Evolutionary conservation across 2,329 filamentous ascomycete species (phyloP), one percentile per base, ranked within the genome.

Genomic region (Trichophyton benhamiae): DNA sequence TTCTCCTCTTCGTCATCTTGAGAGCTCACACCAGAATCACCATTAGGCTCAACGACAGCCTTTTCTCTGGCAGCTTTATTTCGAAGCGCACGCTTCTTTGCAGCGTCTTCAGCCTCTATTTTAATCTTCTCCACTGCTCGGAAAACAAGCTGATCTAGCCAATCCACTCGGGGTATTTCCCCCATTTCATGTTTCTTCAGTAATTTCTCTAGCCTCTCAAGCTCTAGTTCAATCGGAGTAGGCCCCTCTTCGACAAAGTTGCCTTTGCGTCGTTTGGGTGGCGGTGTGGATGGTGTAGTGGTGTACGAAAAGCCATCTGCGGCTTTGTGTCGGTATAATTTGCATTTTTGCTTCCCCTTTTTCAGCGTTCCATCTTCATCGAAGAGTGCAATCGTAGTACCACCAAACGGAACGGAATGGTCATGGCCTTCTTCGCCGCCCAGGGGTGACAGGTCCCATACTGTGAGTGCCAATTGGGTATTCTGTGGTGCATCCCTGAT

Each of bases 121-220:
- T 86, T 83, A 62, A 85, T 81, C 75, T 88, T 94, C 76, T 96
- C 92, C 63, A 95, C 86, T 59, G 87, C 87, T 46, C 92, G 86
- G 72, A 95, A 99, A 2, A 96, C 91, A 67, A 97, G 82, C 69
- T 94, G 89, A 72, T 99, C 94, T 49, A 99, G 82, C 95, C 94
- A 99, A 68, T 95, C 89, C 57, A 96, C 88, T 15, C 91, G 84
- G 0, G 89, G 86, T 27, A 99, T 92, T 72, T 99, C 94, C 17
- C 91, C 91, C 87, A 96, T 95, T 71, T 99, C 95, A 70, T 97
- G 94, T 75, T 96, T 95, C 76, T 99, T 99, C 71, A 99, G 88
- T 22, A 97, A 75, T 60, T 85, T 87, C 70, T 97, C 91, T 67
- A 99, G 82, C 17, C 94, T 82, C 68, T 96, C 91, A 64, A 96